Evolutionary conservation across 2,329 filamentous ascomycete genomes (phyloP).

Genomic region (Teratosphaeria gauchensis): DNA sequence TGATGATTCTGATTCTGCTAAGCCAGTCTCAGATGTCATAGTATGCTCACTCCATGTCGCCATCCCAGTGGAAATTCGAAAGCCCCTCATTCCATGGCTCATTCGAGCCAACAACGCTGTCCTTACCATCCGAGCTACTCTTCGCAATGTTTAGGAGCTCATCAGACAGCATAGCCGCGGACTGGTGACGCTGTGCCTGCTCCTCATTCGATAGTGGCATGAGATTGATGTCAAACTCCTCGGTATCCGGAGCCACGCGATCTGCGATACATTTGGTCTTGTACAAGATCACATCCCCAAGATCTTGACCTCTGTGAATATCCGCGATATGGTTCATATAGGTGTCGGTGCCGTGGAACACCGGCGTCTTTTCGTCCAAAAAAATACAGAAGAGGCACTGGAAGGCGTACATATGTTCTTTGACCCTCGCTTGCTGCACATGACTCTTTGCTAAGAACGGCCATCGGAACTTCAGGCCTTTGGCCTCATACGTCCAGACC

Average conservation of each 20-base stretch:
- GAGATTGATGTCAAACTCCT: constrained; percentile 42
- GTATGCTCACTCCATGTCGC: constrained; percentile 12
- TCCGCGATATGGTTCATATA: constrained; percentile 36
- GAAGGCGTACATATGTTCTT: constrained; percentile 25
- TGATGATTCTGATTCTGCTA: background rate
- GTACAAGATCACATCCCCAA: constrained; percentile 30
- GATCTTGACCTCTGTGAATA: constrained; percentile 25
- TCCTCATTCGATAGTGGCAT: constrained; percentile 18
- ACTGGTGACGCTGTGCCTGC: constrained; percentile 4
- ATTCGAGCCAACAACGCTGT: constrained; percentile 17
- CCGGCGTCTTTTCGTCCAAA: constrained; percentile 25
- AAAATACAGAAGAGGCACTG: constrained; percentile 41
- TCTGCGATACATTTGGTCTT: constrained; percentile 36
- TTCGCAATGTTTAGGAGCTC: constrained; percentile 10
- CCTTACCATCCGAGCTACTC: constrained; percentile 11
- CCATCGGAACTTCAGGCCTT: constrained; percentile 37
- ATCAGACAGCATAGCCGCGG: constrained; percentile 12
- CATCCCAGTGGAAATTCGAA: constrained; percentile 23
- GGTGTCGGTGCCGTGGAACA: constrained; percentile 30
- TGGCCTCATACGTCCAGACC: constrained; percentile 12
- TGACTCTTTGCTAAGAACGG: constrained; percentile 40
- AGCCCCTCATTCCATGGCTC: constrained; percentile 25
- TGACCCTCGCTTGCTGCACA: constrained; percentile 26
- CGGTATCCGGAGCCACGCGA: constrained; percentile 27
- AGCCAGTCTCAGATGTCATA: background rate